Evolutionary conservation across 768 basidiomycete species (phyloP), one percentile per base, ranked within the genome.

Genomic region (Termitomyces sp.): DNA sequence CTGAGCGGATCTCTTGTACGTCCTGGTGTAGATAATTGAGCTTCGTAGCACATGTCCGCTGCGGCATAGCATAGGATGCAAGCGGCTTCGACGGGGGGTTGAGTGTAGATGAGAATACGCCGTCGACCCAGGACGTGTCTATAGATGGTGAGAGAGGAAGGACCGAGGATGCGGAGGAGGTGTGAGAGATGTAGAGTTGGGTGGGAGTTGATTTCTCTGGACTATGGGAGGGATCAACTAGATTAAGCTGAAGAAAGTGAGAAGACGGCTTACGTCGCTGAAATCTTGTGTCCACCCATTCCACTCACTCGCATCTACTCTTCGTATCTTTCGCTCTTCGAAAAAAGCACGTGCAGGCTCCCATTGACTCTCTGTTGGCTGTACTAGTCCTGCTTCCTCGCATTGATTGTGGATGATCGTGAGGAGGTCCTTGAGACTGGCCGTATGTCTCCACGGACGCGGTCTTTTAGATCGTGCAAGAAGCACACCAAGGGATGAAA

Each of bases 61-160:
- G 81, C 86, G 5, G 87, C 82, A 49, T 88, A 85, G 53, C 87
- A 88, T 34, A 93, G 75, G 4, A 87, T 77, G 59, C 87, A 91
- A 0, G 90, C 88, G 0, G 83, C 81, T 64, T 92, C 88, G 12
- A 92, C 88, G 0, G 90, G 87, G 0, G 90, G 89, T 1, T 83
- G 72, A 0, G 90, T 89, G 65, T 88, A 89, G 34, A 93, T 85
- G 37, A 93, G 72, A n/a, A 93, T 80, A 15, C 91, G 76, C 51
- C 77, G 81, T 6, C 90, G 79, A 0, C 84, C 85, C 5, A 93
- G 75, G 15, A 90, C 80, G 61, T 91, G 82, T 63, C 91, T 91
- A 71, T 89, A 90, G 2, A 93, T 68, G 0, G 88, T 92, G 35
- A 93, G 70, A 0, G 82, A 81, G 1, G 89, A 88, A 0, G 90